Conservation (phyloP, 352 stramenopile species). For the Peronospora tabacina region DNA sequence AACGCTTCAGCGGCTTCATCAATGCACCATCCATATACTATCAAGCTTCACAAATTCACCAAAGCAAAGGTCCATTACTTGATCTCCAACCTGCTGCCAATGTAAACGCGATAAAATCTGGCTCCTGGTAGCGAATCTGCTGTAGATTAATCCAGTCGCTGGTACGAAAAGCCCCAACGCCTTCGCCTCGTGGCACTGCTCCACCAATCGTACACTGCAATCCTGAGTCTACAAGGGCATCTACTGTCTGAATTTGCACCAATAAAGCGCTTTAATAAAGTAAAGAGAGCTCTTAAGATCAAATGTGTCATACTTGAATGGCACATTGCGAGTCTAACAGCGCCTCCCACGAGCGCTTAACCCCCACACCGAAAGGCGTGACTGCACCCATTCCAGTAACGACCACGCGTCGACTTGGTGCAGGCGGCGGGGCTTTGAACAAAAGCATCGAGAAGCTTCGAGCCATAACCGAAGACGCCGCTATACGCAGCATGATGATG, state of each 20-base stretch:
- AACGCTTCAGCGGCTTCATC: constrained; percentile 70
- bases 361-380: constrained; percentile 84
- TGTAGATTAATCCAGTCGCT: constrained; percentile 68
- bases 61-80: not conserved
- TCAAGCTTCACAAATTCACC: constrained; percentile 1
- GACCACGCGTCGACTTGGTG: constrained; percentile 77
- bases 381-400: constrained; percentile 89
- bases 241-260: constrained; percentile 34
- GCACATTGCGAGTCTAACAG: constrained; percentile 73
- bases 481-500: constrained; percentile 14
- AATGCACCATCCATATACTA: constrained; percentile 3
- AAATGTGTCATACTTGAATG: constrained; percentile 40
- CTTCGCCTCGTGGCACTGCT: constrained; percentile 55
- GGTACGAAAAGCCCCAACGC: constrained; percentile 43
- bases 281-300: not conserved
- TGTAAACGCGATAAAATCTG: constrained; percentile 83
- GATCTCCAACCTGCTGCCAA: constrained; percentile 57
- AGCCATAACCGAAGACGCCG: constrained; percentile 9
- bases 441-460: constrained; percentile 56
- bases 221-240: constrained; percentile 44
- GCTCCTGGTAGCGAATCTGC: constrained; percentile 60
- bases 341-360: constrained; percentile 73
- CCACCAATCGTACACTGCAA: constrained; percentile 66
- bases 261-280: constrained; percentile 3
- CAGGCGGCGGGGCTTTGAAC: constrained; percentile 48